Evolutionary conservation across 495 filamentous ascomycete genomes (phyloP), one percentile per base, ranked within the genome.

Genomic region (Thermochaetoides thermophila): DNA sequence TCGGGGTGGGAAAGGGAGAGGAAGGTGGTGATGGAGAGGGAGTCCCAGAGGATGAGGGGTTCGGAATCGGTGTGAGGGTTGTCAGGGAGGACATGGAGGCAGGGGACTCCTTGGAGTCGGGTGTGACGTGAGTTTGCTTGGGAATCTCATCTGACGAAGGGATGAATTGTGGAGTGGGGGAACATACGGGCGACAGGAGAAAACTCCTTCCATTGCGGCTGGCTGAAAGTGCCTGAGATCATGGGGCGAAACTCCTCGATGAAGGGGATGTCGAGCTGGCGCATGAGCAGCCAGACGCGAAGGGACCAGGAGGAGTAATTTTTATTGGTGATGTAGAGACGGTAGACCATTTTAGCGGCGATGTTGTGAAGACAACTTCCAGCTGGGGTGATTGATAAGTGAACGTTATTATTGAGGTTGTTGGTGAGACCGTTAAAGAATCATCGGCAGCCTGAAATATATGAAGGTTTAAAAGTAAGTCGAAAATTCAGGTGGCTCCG

Each of bases 1-100:
- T 57, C 41, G 0, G 64, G 64, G 40, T 63, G 36, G 1, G 44
- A 44, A 29, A 71, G 68, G 13, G 66, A 62, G 8, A 74, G 56
- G 40, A 62, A 65, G 34, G 71, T 67, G 49, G 55, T 50, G 37
- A 73, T 73, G 34, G 70, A 53, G 13, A 73, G 56, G 12, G 68
- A 70, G 34, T 73, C 69, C 31, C 47, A 53, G 24, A 73, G 51
- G 7, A 53, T 12, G 24, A 49, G 16, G 7, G 22, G 19, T 11
- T 31, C 24, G 1, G 35, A 21, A 1, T 34, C 21, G 7, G 7
- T 15, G 3, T 21, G 17, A 9, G 24, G 8, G 14, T 7, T 26
- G 12, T 26, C 7, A 1, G 26, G 16, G 16, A 38, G 11, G 36
- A 49, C 44, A 37, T 55, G 38, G 30, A 57, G 32, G 22, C 46